These are phyloP conservation scores for Alternaria gaisen DNA, from an alignment of 2,329 filamentous ascomycete genomes.

Conservation along the genomic window DNA sequence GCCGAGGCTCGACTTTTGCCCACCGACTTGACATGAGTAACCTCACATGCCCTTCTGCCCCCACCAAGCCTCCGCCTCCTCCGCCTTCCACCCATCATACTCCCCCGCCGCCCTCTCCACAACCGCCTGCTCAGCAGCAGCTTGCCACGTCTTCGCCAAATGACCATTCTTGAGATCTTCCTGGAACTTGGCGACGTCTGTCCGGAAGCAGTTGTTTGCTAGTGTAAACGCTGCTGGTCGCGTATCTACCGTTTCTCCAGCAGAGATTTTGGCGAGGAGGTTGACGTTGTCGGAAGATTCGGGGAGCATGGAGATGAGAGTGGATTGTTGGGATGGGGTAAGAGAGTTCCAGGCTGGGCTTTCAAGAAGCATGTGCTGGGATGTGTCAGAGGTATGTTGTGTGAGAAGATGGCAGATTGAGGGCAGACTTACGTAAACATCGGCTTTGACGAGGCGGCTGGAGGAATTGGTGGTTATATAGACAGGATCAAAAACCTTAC, in stretches of 20 bases:
- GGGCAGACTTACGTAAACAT: slow-evolving; percentile 36
- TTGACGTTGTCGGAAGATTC: slow-evolving; percentile 26
- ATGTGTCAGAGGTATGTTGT: slow-evolving; percentile 4
- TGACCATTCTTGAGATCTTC: slow-evolving; percentile 64
- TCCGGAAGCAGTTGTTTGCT: slow-evolving; percentile 59
- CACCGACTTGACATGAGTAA: background rate
- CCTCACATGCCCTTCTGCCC: slow-evolving; percentile 60
- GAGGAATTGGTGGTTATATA: slow-evolving; percentile 45
- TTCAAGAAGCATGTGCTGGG: slow-evolving; percentile 44
- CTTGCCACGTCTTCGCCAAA: slow-evolving; percentile 66
- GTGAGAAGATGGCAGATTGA: background rate
- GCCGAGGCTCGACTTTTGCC: too few relatives aligned
- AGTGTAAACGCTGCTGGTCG: slow-evolving; percentile 36
- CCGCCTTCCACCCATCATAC: slow-evolving; percentile 66
- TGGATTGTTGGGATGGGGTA: slow-evolving; percentile 27
- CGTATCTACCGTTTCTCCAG: slow-evolving; percentile 24
- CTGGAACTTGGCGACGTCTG: slow-evolving; percentile 64
- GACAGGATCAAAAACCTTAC: slow-evolving; percentile 41
- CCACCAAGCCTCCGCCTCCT: slow-evolving; percentile 66
- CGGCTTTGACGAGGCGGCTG: slow-evolving; percentile 41
- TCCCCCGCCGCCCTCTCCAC: slow-evolving; percentile 61
- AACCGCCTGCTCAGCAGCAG: slow-evolving; percentile 63
- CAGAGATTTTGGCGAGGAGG: slow-evolving; percentile 23
- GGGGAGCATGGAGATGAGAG: slow-evolving; percentile 38
- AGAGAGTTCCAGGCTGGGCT: slow-evolving; percentile 44